These are phyloP conservation scores for Flaveria robusta DNA, from an alignment of 129 eudicot genomes.

Conservation along the genomic window DNA sequence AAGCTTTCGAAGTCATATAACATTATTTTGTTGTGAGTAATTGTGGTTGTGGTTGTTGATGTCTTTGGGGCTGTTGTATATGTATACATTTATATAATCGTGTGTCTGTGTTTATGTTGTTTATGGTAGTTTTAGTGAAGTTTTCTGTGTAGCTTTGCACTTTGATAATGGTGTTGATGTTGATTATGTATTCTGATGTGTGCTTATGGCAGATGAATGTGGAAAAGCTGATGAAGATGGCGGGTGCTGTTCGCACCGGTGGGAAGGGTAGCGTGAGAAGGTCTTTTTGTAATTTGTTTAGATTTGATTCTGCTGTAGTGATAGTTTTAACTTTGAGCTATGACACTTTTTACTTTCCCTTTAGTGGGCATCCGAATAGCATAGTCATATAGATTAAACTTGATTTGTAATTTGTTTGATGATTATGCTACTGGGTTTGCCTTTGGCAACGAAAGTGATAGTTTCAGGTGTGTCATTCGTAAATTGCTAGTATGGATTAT, in stretches of 20 bases:
- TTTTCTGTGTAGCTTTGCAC: too few species aligned
- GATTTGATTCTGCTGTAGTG: not conserved
- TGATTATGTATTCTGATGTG: not conserved
- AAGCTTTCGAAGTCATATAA: not conserved
- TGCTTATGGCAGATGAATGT: slow-evolving; percentile 59
- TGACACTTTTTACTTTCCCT: too few species aligned
- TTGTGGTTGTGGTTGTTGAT: not conserved
- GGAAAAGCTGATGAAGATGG: slow-evolving; percentile 80
- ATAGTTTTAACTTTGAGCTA: too few species aligned
- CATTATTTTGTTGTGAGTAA: not conserved
- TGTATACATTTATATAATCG: not conserved
- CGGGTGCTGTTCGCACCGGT: slow-evolving; percentile 75
- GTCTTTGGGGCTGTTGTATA: not conserved
- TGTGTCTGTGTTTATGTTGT: not conserved
- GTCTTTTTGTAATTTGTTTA: slow-evolving; percentile 19
- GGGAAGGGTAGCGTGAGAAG: slow-evolving; percentile 77
- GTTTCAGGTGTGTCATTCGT: too few species aligned
- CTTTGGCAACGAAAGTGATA: too few species aligned
- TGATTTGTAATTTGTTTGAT: too few species aligned
- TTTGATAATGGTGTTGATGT: too few species aligned
- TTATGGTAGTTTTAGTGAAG: not conserved
- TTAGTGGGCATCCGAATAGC: too few species aligned
- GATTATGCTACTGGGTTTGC: too few species aligned
- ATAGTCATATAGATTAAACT: too few species aligned
- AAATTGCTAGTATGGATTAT: too few species aligned